Percentiles rank a stretch among this genome's conserved stretches.
Evolutionary conservation across 257 asterid species (phyloP).

Genomic region (Phtheirospermum japonicum): DNA sequence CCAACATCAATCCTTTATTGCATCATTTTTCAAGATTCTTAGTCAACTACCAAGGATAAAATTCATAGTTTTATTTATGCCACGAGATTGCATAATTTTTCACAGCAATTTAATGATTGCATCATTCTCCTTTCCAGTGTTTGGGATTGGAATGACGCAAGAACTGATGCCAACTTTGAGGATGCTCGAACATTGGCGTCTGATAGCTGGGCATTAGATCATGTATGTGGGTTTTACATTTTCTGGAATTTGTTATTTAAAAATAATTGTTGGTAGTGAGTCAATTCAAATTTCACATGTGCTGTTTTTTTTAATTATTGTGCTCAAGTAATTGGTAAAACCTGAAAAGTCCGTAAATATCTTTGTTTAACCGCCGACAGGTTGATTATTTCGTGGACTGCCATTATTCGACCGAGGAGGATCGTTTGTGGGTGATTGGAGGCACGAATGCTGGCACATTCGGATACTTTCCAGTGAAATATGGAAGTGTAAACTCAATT

Average conservation of each 20-base stretch:
- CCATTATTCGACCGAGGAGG: slow-evolving; percentile 73
- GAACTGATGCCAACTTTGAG: slow-evolving; percentile 60
- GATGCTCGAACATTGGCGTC: slow-evolving; percentile 84
- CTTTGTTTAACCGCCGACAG: slow-evolving; percentile 31
- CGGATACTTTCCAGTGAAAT: slow-evolving; percentile 72
- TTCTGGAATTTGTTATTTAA: not conserved
- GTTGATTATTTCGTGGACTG: slow-evolving; percentile 88
- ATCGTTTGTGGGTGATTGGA: slow-evolving; percentile 70
- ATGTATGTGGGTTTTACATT: slow-evolving; percentile 38
- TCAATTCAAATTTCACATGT: not conserved
- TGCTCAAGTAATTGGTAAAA: not conserved
- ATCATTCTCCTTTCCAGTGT: slow-evolving; percentile 41
- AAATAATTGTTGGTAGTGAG: not conserved
- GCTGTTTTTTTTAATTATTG: not conserved
- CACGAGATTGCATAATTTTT: not conserved
- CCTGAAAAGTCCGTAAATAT: not conserved
- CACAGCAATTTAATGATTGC: slow-evolving; percentile 10
- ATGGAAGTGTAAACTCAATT: slow-evolving; percentile 32
- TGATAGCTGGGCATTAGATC: slow-evolving; percentile 64
- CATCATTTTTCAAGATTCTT: slow-evolving; percentile 2
- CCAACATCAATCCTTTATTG: not conserved
- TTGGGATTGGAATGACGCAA: slow-evolving; percentile 81
- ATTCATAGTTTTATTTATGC: not conserved
- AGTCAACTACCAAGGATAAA: not conserved
- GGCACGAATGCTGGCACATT: slow-evolving; percentile 75